These are phyloP conservation scores for Vaccinium myrtillus DNA, from an alignment of 148 eudicot genomes.

Conservation along the genomic window DNA sequence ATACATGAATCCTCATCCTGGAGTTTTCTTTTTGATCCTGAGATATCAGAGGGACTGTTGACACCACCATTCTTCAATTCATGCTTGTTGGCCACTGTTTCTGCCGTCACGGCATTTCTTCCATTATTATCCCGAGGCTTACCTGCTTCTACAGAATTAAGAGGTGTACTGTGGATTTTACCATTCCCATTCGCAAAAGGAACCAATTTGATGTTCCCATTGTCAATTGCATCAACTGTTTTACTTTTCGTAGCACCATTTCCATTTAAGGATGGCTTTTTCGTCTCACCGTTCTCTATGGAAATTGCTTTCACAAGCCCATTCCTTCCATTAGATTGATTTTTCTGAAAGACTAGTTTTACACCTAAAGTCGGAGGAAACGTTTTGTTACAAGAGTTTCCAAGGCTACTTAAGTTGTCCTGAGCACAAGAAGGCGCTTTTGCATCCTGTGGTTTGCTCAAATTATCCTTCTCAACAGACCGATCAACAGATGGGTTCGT, in stretches of 20 bases:
- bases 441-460: slow-evolving; percentile 35
- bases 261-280: slow-evolving; percentile 20
- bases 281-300: slow-evolving; percentile 39
- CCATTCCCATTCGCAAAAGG: slow-evolving; percentile 50
- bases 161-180: slow-evolving; percentile 26
- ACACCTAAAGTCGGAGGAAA: slow-evolving; percentile 33
- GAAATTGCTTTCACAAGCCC: slow-evolving; percentile 28
- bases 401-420: slow-evolving; percentile 36
- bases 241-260: slow-evolving; percentile 34
- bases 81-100: slow-evolving; percentile 18
- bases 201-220: slow-evolving; percentile 21
- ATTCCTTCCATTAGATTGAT: slow-evolving; percentile 39
- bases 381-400: slow-evolving; percentile 35
- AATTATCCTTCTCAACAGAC: slow-evolving; percentile 30
- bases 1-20: slow-evolving; percentile 44
- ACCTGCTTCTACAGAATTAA: slow-evolving; percentile 30
- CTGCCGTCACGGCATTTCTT: slow-evolving; percentile 16
- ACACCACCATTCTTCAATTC: slow-evolving; percentile 34
- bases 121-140: slow-evolving; percentile 24
- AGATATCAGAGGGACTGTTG: slow-evolving; percentile 25
- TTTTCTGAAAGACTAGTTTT: slow-evolving; percentile 36
- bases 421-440: slow-evolving; percentile 41
- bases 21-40: slow-evolving; percentile 56
- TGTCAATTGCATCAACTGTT: slow-evolving; percentile 23
- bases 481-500: slow-evolving; percentile 26